Evolutionary conservation across 352 stramenopile species (phyloP).

Genomic region (Pythium phragmitis): DNA sequence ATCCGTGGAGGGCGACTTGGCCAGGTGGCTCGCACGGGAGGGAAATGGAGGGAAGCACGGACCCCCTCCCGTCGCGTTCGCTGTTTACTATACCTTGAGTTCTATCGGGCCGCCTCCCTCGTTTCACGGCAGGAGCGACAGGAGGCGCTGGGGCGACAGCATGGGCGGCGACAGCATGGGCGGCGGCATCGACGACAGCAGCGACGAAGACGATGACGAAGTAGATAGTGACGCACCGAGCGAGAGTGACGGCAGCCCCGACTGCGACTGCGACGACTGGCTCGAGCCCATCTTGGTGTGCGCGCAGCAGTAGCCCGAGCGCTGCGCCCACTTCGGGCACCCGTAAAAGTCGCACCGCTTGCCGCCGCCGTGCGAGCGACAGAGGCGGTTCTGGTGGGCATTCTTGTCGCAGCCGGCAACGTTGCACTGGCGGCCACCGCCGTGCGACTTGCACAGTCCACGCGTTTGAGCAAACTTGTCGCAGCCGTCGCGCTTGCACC

Average conservation of each 20-base stretch:
- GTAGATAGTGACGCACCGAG: conserved; percentile 17
- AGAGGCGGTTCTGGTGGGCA: conserved; percentile 81
- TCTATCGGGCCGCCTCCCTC: too few species aligned
- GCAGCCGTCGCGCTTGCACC: conserved; percentile 82
- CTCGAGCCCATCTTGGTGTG: conserved; percentile 64
- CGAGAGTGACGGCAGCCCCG: conserved; percentile 13
- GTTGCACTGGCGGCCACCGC: conserved; percentile 74
- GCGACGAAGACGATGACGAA: conserved; percentile 29
- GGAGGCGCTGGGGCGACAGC: conserved; percentile 62
- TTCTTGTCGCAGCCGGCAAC: conserved; percentile 80
- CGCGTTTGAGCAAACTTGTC: conserved; percentile 83
- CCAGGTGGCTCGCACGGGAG: too few species aligned
- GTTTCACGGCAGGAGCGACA: conserved; percentile 55
- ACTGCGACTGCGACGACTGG: background rate
- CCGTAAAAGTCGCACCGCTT: conserved; percentile 78
- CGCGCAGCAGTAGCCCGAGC: conserved; percentile 80
- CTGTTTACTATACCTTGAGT: too few species aligned
- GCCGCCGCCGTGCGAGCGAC: conserved; percentile 77
- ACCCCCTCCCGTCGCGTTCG: too few species aligned
- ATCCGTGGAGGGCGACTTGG: too few species aligned
- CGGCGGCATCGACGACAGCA: conserved; percentile 16
- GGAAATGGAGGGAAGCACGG: too few species aligned
- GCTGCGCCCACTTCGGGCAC: conserved; percentile 84
- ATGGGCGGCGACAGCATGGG: conserved; percentile 49
- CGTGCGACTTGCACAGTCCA: conserved; percentile 85